Conservation (phyloP, 352 stramenopile species). For the Phytophthora podocarpi region DNA sequence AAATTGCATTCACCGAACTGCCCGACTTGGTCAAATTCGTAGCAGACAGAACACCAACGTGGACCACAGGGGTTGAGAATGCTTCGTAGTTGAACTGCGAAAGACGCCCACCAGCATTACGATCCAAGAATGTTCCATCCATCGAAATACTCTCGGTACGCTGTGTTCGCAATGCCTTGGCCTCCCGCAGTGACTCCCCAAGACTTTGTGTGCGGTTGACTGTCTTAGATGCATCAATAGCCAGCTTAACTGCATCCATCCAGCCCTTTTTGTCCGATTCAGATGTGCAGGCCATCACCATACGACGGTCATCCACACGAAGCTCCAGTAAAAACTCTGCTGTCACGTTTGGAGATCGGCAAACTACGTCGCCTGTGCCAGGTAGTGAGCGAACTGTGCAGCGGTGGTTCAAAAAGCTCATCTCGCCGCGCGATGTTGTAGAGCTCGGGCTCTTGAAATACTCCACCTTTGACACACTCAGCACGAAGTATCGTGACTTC, state of each 20-base stretch:
- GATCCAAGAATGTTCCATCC: slow-evolving; percentile 72
- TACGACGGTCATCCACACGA: slow-evolving; percentile 71
- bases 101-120: slow-evolving; percentile 67
- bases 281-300: slow-evolving; percentile 87
- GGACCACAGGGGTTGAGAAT: slow-evolving; percentile 80
- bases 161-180: slow-evolving; percentile 63
- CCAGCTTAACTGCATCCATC: slow-evolving; percentile 88
- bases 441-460: slow-evolving; percentile 87
- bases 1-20: slow-evolving; percentile 79
- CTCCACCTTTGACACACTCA: slow-evolving; percentile 87
- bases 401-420: slow-evolving; percentile 81
- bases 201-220: slow-evolving; percentile 69
- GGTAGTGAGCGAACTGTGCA: slow-evolving; percentile 80
- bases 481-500: slow-evolving; percentile 89
- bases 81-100: slow-evolving; percentile 89
- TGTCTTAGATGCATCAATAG: slow-evolving; percentile 85
- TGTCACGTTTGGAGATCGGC: slow-evolving; percentile 72
- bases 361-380: slow-evolving; percentile 66
- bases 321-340: slow-evolving; percentile 78
- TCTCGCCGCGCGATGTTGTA: slow-evolving; percentile 72
- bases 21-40: slow-evolving; percentile 81
- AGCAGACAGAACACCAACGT: slow-evolving; percentile 80
- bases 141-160: slow-evolving; percentile 70
- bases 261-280: slow-evolving; percentile 86
- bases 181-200: slow-evolving; percentile 55